phyloP scores from a whole-genome alignment of 2,329 filamentous ascomycete genomes.

The Ophiocordyceps camponoti-saundersi region DNA sequence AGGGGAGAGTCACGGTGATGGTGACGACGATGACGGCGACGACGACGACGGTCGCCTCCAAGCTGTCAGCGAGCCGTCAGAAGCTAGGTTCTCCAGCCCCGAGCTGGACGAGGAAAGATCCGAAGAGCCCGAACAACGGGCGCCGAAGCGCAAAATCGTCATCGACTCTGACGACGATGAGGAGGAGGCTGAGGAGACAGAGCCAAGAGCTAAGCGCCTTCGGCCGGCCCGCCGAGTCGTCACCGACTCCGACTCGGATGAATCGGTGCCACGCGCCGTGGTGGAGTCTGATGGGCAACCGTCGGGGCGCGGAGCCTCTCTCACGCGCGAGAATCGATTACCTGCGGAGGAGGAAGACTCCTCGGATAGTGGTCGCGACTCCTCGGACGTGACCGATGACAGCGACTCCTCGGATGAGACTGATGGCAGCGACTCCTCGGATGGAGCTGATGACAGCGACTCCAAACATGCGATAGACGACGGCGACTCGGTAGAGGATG shows the following conservation, averaged over 20 bases:
- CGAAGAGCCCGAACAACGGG: slow-evolving; percentile 2
- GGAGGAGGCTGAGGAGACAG: slow-evolving; percentile 8
- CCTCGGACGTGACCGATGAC: too few species aligned
- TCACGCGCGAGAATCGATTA: too few species aligned
- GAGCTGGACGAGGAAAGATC: slow-evolving; percentile 8
- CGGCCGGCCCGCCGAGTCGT: neutral
- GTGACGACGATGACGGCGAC: slow-evolving; percentile 6
- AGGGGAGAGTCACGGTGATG: slow-evolving; percentile 9
- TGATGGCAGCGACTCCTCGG: too few species aligned
- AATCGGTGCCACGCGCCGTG: neutral
- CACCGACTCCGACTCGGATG: neutral
- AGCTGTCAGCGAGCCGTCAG: neutral
- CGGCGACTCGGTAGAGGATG: neutral
- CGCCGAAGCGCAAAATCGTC: slow-evolving; percentile 12
- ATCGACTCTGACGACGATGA: slow-evolving; percentile 5
- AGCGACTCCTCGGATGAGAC: too few species aligned
- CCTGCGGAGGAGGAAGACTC: too few species aligned
- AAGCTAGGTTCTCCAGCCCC: slow-evolving; percentile 13
- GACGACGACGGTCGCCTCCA: neutral
- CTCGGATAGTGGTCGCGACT: too few species aligned
- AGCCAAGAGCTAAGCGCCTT: neutral
- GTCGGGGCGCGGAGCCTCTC: too few species aligned
- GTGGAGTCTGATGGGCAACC: too few species aligned
- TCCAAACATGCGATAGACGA: neutral
- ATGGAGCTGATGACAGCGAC: too few species aligned